Evolutionary conservation across 345 rosid genomes (phyloP), one percentile per base, ranked within the genome.

Genomic region (Heritiera fomes): DNA sequence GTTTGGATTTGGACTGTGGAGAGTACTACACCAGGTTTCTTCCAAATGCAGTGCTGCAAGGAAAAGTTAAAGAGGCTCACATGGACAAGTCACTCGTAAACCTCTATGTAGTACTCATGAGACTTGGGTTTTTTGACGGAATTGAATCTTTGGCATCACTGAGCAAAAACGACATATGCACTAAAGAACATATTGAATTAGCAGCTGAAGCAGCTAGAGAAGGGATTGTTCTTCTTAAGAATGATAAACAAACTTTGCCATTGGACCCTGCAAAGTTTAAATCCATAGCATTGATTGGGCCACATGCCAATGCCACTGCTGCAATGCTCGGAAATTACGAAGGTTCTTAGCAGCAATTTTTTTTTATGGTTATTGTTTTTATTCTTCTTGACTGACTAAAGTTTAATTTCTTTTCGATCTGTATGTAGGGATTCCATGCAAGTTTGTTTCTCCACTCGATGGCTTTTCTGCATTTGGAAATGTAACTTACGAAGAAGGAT

Each of bases 1-100:
- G 38, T 34, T 34, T 88, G 85, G 88, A 89, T 77, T 79, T 89
- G 79, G 88, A 89, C 34, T 89, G 92, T 58, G 89, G 92, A 60
- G 41, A 2, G 5, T 82, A 20, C 59, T 86, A 83, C 77, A 30
- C 85, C 0, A 38, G 67, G 1, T 63, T 47, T 60, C 55, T 82
- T 6, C 60, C 47, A 13, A 58, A 41, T 5, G 77, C 90, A 20
- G 87, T 87, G 61, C 3, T 0, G 1, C 78, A 71, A 73, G 93
- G 93, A n/a, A 71, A 81, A 58, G 84, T 80, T 1, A 62, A 78
- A 45, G 93, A 80, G 65, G 60, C 43, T 4, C 80, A 83, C 3
- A 73, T 87, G 2, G 89, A 88, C 46, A 73, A 3, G 47, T 66
- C 89, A 7, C 59, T 90, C 15, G 73, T 43, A 9, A 14, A 80